A percentile compares a stretch with the other conserved stretches of the same genome.
Conservation (phyloP, 2,329 filamentous ascomycete genomes). For the Colletotrichum tamarilloi region DNA sequence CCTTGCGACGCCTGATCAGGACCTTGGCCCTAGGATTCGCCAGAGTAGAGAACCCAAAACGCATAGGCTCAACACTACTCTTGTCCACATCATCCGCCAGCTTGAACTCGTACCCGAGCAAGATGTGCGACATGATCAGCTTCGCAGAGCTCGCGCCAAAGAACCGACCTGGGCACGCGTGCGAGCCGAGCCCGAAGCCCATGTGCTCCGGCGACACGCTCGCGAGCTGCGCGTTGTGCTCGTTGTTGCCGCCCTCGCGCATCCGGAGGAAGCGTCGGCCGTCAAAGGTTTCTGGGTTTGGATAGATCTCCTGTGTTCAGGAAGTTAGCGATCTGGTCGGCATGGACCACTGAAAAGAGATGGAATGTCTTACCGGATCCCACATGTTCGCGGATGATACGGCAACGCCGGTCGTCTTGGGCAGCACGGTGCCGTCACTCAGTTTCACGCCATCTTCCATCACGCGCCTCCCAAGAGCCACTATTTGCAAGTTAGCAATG, state of each 20-base stretch:
- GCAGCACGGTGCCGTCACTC: slow-evolving; percentile 15
- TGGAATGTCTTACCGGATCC: not conserved
- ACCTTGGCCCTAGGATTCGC: slow-evolving; percentile 10
- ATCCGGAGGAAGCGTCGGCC: slow-evolving; percentile 18
- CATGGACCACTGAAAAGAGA: rapidly evolving
- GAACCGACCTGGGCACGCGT: slow-evolving; percentile 60
- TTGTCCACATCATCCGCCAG: slow-evolving; percentile 46
- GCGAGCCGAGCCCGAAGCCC: slow-evolving; percentile 56
- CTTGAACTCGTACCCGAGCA: slow-evolving; percentile 54
- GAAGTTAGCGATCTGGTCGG: not conserved
- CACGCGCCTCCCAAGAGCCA: not conserved
- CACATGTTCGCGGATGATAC: slow-evolving; percentile 13
- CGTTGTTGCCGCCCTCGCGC: slow-evolving; percentile 15
- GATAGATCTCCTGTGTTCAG: not conserved
- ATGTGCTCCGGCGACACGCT: slow-evolving; percentile 49
- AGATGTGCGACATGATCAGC: slow-evolving; percentile 51
- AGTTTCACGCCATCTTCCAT: slow-evolving; percentile 14
- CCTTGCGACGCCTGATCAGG: not conserved
- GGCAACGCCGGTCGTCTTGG: slow-evolving; percentile 4
- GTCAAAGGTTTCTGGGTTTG: slow-evolving; percentile 6
- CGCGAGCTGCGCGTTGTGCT: slow-evolving; percentile 50
- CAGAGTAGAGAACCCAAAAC: slow-evolving; percentile 20
- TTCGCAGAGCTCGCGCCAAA: slow-evolving; percentile 59
- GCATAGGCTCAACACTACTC: not conserved
- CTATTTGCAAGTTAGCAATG: not conserved